These are phyloP conservation scores for Eremochloa ophiuroides DNA, from an alignment of 176 grass and related monocot species.

Conservation along the genomic window DNA sequence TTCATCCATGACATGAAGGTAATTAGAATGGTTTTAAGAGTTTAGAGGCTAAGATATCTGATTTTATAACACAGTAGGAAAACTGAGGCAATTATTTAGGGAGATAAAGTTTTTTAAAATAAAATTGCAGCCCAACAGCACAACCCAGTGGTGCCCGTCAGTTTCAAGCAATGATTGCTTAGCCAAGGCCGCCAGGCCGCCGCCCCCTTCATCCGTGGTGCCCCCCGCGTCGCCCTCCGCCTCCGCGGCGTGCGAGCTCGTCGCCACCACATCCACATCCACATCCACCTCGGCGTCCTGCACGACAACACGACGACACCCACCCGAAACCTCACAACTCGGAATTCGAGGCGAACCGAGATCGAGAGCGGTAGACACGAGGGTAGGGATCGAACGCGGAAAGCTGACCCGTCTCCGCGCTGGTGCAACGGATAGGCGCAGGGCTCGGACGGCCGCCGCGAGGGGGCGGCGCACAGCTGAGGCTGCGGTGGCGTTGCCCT, in stretches of 20 bases:
- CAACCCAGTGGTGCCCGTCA: neutral
- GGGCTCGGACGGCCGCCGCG: neutral
- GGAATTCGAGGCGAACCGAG: neutral
- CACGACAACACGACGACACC: neutral
- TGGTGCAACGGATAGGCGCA: slow-evolving; percentile 24
- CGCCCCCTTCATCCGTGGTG: neutral
- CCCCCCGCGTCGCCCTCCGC: slow-evolving; percentile 9
- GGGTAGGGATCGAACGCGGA: too few relatives aligned
- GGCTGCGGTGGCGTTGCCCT: neutral
- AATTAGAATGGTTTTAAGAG: neutral
- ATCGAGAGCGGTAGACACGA: too few relatives aligned
- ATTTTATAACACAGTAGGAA: neutral
- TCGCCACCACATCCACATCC: slow-evolving; percentile 23
- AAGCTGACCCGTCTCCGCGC: slow-evolving; percentile 39
- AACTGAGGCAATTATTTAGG: neutral
- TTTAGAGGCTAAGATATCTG: neutral
- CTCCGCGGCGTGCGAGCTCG: slow-evolving; percentile 14
- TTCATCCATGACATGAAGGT: neutral
- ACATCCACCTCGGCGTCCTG: too few relatives aligned
- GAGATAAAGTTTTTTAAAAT: neutral
- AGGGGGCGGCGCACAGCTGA: neutral
- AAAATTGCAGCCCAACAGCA: neutral
- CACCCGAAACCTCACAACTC: neutral
- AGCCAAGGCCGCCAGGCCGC: neutral
- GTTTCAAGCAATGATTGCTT: neutral